Base-by-base conservation (phyloP, 2,329 filamentous ascomycete species). In the Bipolaris cookei region DNA sequence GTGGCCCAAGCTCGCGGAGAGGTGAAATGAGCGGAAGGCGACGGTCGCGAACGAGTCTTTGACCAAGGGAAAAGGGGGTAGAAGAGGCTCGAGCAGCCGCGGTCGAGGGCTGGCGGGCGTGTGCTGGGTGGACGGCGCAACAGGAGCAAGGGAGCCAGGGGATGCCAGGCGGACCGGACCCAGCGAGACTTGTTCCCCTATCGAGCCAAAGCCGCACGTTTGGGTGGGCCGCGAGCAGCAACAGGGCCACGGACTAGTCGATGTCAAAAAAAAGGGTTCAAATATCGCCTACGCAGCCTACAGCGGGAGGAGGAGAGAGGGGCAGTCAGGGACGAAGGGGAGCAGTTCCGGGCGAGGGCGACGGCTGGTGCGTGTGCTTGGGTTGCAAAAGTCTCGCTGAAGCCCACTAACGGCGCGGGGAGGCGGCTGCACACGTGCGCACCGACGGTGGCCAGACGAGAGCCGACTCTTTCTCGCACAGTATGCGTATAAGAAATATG, bases 41-140 rank as follows among this genome's bases (percentile, higher is more conserved):
- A 48, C 38, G 43, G 59, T 53, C 42, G 56, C 53, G 50, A 56
- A 54, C 38, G 34, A 51, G 51, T 35, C 42, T 42, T 56, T 37
- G 51, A 43, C 55, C 34, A 51, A 30, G 58, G 57, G 61, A 56
- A 63, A 62, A 57, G 62, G 58, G 57, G 50, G 54, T 16, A 60
- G 53, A 59, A 56, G 59, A 57, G 51, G 53, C 51, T 59, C 49
- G 56, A 62, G 60, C 64, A 57, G 65, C 61, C 63, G 61, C 48
- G 61, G 58, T 63, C 53, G 62, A 59, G 50, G 61, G 61, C 54
- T 59, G 64, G 65, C 56, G 64, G 62, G 62, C 41, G 63, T 28
- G 25, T 28, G 25, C 25, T 28, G 25, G 25, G 25, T 28, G 25
- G 25, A 28, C 25, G 25, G 25, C 25, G 25, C 25, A 28, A 28